phyloP scores from a whole-genome alignment of 2,329 filamentous ascomycete genomes.

The Trichoderma sp. region DNA sequence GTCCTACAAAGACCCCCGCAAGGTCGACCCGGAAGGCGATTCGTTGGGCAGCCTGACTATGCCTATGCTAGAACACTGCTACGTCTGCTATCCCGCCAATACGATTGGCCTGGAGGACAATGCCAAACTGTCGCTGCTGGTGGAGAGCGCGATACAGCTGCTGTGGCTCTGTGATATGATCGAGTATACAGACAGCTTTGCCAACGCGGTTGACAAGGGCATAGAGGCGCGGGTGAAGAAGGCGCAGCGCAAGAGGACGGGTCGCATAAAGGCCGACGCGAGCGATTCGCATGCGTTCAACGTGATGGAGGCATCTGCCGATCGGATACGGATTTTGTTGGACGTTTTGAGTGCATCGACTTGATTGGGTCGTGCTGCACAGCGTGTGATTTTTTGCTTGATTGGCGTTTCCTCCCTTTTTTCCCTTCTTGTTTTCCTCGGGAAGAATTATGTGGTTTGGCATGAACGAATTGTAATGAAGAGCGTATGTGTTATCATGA shows the following conservation, averaged over 20 bases:
- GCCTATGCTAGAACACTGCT: conserved; percentile 57
- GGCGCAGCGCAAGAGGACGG: conserved; percentile 44
- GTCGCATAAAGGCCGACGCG: conserved; percentile 37
- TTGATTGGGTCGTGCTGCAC: conserved; percentile 16
- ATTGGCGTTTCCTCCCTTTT: background rate
- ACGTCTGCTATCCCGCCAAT: conserved; percentile 66
- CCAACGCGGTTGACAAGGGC: conserved; percentile 47
- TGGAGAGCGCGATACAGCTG: conserved; percentile 65
- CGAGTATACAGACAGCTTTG: conserved; percentile 41
- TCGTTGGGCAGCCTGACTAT: conserved; percentile 45
- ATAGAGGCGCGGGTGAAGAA: conserved; percentile 53
- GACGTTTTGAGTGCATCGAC: conserved; percentile 37
- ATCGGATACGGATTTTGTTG: conserved; percentile 46
- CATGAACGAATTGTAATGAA: background rate
- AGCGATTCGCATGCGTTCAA: conserved; percentile 47
- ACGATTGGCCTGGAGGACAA: conserved; percentile 65
- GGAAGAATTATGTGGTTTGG: background rate
- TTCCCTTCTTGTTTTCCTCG: background rate
- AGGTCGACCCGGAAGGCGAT: conserved; percentile 41
- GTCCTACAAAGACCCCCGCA: conserved; percentile 45
- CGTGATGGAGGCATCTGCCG: conserved; percentile 47
- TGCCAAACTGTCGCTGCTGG: conserved; percentile 67
- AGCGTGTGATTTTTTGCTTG: background rate
- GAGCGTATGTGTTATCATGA: background rate
- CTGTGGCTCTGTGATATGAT: conserved; percentile 44